Conservation (phyloP, 163 green algal genomes). For the Smithsoniella earleae region DNA sequence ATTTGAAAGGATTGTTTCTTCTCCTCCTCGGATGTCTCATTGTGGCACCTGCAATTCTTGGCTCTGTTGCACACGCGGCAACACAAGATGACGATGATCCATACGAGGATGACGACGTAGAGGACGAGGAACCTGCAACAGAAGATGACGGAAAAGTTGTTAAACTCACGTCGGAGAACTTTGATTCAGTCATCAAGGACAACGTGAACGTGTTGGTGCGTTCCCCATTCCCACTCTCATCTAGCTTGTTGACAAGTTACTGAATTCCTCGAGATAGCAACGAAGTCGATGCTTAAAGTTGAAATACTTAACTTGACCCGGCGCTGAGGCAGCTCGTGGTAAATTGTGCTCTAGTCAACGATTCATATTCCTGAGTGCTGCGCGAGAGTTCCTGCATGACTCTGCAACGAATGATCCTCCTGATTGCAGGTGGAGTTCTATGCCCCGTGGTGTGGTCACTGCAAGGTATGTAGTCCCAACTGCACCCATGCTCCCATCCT, state of each 20-base stretch:
- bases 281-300: neutral
- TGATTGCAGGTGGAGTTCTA: constrained; percentile 67
- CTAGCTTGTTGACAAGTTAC: neutral
- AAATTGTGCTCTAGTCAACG: neutral
- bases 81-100: constrained; percentile 38
- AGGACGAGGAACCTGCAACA: constrained; percentile 35
- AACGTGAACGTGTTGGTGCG: constrained; percentile 54
- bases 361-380: neutral
- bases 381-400: neutral
- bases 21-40: no score
- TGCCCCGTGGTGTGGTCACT: constrained; percentile 76
- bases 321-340: neutral
- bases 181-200: constrained; percentile 40
- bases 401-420: neutral
- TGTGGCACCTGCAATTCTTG: no score
- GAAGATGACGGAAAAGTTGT: constrained; percentile 48
- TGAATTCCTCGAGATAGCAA: constrained; percentile 28
- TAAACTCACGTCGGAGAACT: constrained; percentile 53
- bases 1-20: no score
- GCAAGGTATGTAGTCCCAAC: constrained; percentile 55
- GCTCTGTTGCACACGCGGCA: neutral
- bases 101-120: constrained; percentile 42
- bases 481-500: no score
- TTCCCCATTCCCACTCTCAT: neutral
- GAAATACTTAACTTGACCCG: neutral